These are phyloP conservation scores for Bipolaris oryzae DNA, from an alignment of 2,329 filamentous ascomycete genomes.

Conservation along the genomic window DNA sequence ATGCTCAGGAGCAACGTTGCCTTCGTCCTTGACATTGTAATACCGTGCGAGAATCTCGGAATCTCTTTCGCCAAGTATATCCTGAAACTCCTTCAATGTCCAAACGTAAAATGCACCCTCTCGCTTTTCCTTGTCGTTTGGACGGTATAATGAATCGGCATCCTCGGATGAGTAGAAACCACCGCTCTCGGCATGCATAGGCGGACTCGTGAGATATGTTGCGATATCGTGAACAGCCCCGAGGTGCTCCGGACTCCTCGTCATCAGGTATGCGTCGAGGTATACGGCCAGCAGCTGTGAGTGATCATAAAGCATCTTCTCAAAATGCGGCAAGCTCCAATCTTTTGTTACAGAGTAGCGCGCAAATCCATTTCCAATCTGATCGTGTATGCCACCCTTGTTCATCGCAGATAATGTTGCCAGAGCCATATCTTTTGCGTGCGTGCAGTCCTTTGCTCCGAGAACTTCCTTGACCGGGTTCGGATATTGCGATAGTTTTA, in stretches of 20 bases:
- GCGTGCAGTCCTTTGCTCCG: constrained; percentile 76
- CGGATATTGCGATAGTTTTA: constrained; percentile 75
- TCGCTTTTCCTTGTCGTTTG: constrained; percentile 78
- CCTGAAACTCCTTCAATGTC: constrained; percentile 85
- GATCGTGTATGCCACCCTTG: constrained; percentile 73
- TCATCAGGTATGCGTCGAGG: constrained; percentile 80
- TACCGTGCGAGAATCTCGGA: constrained; percentile 78
- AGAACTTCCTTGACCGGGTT: constrained; percentile 80
- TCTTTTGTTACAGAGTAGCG: constrained; percentile 89
- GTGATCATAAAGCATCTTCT: constrained; percentile 96
- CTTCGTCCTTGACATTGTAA: constrained; percentile 82
- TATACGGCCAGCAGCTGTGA: constrained; percentile 83
- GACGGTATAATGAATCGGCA: constrained; percentile 78
- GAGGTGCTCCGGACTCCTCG: constrained; percentile 72
- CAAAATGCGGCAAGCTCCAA: constrained; percentile 95
- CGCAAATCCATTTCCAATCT: constrained; percentile 77
- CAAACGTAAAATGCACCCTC: constrained; percentile 96
- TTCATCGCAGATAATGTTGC: constrained; percentile 81
- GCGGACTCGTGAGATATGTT: constrained; percentile 78
- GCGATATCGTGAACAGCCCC: constrained; percentile 81
- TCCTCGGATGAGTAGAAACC: constrained; percentile 90
- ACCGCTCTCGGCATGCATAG: constrained; percentile 70
- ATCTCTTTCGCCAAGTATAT: constrained; percentile 71
- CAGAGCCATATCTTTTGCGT: constrained; percentile 78
- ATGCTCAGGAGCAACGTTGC: constrained; percentile 81